Evolutionary conservation across 257 asterid genomes (phyloP).

Genomic region (Oldenlandia corymbosa): DNA sequence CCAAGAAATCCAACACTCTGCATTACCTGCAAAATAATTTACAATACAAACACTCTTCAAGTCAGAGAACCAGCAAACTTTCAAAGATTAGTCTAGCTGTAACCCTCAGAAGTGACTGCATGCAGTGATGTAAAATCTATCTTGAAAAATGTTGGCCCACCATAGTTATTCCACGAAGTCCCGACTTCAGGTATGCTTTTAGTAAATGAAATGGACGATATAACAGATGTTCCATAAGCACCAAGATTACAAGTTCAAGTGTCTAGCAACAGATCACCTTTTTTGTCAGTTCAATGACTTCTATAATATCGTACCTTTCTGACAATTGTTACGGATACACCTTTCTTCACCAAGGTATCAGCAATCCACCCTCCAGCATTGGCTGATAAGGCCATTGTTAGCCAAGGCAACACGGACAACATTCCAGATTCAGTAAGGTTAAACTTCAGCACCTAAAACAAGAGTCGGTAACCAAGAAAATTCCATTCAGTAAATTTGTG

Average conservation of each 20-base stretch:
- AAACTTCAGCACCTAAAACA: constrained; percentile 74
- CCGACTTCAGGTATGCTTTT: background rate
- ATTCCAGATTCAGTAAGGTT: constrained; percentile 79
- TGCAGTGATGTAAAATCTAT: background rate
- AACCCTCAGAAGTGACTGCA: background rate
- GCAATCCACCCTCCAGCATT: constrained; percentile 94
- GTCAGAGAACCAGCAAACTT: constrained; percentile 1
- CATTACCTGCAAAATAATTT: constrained; percentile 59
- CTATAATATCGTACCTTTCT: constrained; percentile 49
- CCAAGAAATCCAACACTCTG: constrained; percentile 90
- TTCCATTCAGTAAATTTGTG: constrained; percentile 19
- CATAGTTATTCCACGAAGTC: background rate
- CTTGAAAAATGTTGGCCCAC: background rate
- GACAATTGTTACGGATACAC: constrained; percentile 67
- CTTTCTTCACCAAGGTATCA: constrained; percentile 77
- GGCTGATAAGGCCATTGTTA: constrained; percentile 83
- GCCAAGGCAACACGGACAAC: constrained; percentile 78
- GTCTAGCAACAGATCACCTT: background rate
- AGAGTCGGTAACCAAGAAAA: too few relatives aligned
- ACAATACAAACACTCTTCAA: background rate
- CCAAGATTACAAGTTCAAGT: background rate
- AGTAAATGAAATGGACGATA: background rate
- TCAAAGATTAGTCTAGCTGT: constrained; percentile 6
- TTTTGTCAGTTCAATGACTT: background rate
- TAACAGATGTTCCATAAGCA: background rate